Evolutionary conservation across 768 basidiomycete genomes (phyloP), one percentile per base, ranked within the genome.

Genomic region (Rhizopogon vinicolor): DNA sequence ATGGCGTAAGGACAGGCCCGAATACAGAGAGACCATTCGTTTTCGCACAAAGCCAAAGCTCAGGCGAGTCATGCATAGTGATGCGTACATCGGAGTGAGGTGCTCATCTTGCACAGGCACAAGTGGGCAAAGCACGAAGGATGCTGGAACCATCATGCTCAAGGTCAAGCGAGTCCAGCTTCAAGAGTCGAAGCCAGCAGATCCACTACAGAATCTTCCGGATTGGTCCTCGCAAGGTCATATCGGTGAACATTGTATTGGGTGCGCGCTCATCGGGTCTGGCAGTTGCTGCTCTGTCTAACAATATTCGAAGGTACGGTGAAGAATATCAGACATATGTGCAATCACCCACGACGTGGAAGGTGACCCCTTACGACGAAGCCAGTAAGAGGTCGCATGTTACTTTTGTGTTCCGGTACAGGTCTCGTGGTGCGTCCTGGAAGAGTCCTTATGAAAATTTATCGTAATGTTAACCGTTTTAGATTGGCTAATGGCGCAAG

Each of bases 381-480:
- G 64, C 68, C 14, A 55, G 62, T 18, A 68, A 67, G 7, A 62
- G 65, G 3, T 79, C 84, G n/a, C 81, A 78, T 52, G 83, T 87
- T 25, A 80, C 83, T 14, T 89, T 89, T 62, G 72, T 81, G 3
- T 90, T 89, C 64, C 75, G 83, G 41, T 89, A 89, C 65, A 73
- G 84, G 25, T 73, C 81, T 39, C 71, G 67, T 53, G 82, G 86
- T 84, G 57, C 42, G 72, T 63, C 46, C n/a, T n/a, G n/a, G n/a
- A 41, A 33, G 8, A 22, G 35, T 37, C 5, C n/a, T 40, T 48
- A 53, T 19, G 14, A 42, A 43, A 39, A 39, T 37, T 54, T 28
- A 40, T 41, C 13, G 5, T 22, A 3, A 50, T 7, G 14, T 14
- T 16, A 52, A 16, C 5, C n/a, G 9, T 18, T 52, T 46, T 54